Evolutionary conservation across 257 asterid species (phyloP), one percentile per base, ranked within the genome.

Genomic region (Solanum peruvianum): DNA sequence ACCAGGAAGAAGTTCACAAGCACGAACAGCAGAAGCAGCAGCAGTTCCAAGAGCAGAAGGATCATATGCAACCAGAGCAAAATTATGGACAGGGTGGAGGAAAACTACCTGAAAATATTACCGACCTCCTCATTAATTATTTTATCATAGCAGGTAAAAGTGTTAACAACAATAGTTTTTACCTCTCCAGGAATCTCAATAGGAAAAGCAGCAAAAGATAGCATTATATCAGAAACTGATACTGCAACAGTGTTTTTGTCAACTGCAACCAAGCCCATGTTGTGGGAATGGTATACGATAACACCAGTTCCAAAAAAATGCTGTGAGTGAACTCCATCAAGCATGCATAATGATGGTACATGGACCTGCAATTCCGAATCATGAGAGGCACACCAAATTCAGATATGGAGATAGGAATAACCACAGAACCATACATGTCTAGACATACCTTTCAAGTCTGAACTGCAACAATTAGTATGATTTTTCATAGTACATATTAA

Each of bases 121-220:
- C n/a, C 73, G 23, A 23, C 58, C 41, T 11, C 86, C 73, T 89
- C 81, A 87, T 86, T 71, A 88, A 39, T 58, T 71, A 12, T 62
- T 31, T 37, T 13, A 49, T 49, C 75, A 42, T 85, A 45, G 37
- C 72, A 71, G n/a, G 62, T 71, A 70, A 29, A 6, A 87, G 84
- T 52, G 85, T 44, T 66, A 87, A 86, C 78, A 35, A 88, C 88
- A 87, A 66, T 25, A 20, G 77, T 86, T 60, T 89, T 78, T 92
- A 97, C 99, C 98, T 97, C 99, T 87, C 98, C 99, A 44, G 98
- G 96, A 88, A 97, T 97, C 93, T 97, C 99, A 88, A 97, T 95
- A 56, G 99, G 99, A 91, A 95, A 97, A 84, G 99, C 99, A 89
- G 99, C 99, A 86, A 97, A 97, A 72, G 99, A 97, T 86, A 97